phyloP scores from a whole-genome alignment of 2,329 filamentous ascomycete species.

The Aspergillus melleus region DNA sequence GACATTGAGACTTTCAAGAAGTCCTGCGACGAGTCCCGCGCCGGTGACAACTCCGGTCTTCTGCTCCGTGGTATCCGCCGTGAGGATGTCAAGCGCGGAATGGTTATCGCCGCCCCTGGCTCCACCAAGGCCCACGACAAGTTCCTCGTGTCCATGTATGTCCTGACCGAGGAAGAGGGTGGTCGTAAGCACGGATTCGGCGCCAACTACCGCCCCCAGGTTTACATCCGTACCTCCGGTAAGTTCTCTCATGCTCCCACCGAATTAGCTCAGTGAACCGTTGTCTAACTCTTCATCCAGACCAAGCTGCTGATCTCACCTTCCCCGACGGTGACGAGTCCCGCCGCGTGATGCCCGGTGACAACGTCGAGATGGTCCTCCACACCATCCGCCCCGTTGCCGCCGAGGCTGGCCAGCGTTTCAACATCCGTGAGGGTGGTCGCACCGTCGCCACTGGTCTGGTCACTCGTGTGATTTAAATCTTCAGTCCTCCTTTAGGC shows the following conservation, averaged over 20 bases:
- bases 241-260: conserved; percentile 45
- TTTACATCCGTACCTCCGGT: conserved; percentile 92
- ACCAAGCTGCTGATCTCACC: conserved; percentile 71
- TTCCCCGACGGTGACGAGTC: conserved; percentile 80
- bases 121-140: conserved; percentile 82
- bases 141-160: conserved; percentile 95
- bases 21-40: conserved; percentile 93
- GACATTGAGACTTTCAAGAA: conserved; percentile 99
- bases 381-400: conserved; percentile 82
- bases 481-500: conserved; percentile 4
- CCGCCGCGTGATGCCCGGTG: conserved; percentile 95
- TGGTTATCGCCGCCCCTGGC: conserved; percentile 86
- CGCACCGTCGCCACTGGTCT: conserved; percentile 83
- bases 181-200: conserved; percentile 94
- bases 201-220: conserved; percentile 94
- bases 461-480: conserved; percentile 67
- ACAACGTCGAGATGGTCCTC: conserved; percentile 97
- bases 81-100: conserved; percentile 90
- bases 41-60: conserved; percentile 97
- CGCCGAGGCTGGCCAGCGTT: conserved; percentile 86
- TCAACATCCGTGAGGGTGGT: conserved; percentile 98
- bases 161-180: conserved; percentile 96
- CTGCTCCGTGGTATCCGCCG: conserved; percentile 93
- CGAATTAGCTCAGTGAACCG: not conserved
- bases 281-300: conserved; percentile 29